Evolutionary conservation across 2,329 filamentous ascomycete species (phyloP), one percentile per base, ranked within the genome.

Genomic region (Purpureocillium lavendulum): DNA sequence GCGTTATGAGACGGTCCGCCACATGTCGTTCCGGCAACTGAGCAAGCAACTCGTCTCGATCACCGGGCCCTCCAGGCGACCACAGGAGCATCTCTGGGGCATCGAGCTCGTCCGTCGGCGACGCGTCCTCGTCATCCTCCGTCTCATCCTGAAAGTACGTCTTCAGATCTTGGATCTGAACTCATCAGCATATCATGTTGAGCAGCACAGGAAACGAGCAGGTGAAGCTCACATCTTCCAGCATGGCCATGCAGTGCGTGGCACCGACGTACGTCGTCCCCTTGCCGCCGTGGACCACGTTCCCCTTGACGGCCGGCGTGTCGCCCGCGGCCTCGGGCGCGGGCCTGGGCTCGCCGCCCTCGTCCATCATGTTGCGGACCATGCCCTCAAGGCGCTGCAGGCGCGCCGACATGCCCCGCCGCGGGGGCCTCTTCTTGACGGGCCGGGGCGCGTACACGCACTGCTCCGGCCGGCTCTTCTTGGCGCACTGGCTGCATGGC

Each of bases 221-320:
- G 21, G 10, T 5, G 10, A 26, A 26, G 10, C 68, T 64, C 48
- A 77, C 74, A 60, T 79, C 71, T 49, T 78, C 71, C 10, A 79
- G 56, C 55, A 79, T 76, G 2, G 75, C 75, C 60, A 77, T 70
- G 46, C 73, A 77, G 43, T 79, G 74, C 33, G 75, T 78, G 4
- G 73, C 73, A 1, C 75, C 75, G 4, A 79, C 67, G 46, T 76
- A 79, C 21, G 21, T 26, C 4, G 65, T 67, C 9, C 61, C 63
- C 37, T 57, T 56, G 29, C 62, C 52, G 3, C 66, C 61, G 16
- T 60, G 56, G 15, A 75, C 60, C 7, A 76, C 61, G 39, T 70
- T 62, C 0, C 64, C 69, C 31, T 42, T 53, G 10, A 53, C 44
- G 30, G 49, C 48, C 26, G 54, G 57, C 10, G 50, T 47, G 21